A percentile compares a stretch with the other conserved stretches of the same genome.
Conservation (phyloP, 192 early-diverging fungal species). For the Entomortierella parvispora region DNA sequence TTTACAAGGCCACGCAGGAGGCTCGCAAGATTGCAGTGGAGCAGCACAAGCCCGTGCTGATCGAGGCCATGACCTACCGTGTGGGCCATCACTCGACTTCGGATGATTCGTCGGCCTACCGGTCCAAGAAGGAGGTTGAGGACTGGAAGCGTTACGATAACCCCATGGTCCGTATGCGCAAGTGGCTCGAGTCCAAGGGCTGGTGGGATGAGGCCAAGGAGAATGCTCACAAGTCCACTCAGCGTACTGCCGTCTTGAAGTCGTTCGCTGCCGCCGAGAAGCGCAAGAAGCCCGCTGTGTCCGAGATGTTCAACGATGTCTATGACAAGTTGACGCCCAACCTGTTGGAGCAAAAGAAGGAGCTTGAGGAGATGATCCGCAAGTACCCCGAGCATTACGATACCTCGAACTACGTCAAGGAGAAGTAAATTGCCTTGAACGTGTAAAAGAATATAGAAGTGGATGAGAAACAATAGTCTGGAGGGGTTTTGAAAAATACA, state of each 20-base stretch:
- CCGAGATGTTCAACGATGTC: constrained; percentile 92
- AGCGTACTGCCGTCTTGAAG: constrained; percentile 78
- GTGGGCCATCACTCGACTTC: constrained; percentile 98
- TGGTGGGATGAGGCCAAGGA: constrained; percentile 86
- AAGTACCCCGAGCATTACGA: constrained; percentile 89
- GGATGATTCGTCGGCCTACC: constrained; percentile 96
- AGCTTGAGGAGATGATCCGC: constrained; percentile 79
- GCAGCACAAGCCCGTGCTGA: constrained; percentile 87
- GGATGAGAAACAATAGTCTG: too few species aligned
- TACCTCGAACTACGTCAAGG: constrained; percentile 50
- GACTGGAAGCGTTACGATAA: constrained; percentile 89
- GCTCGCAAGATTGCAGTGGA: constrained; percentile 86
- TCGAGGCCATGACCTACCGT: constrained; percentile 99
- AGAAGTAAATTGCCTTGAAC: constrained; percentile 9
- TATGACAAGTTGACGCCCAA: constrained; percentile 87
- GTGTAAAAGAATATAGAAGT: too few species aligned
- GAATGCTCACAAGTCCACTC: constrained; percentile 69
- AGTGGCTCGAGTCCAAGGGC: constrained; percentile 85
- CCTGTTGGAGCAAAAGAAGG: constrained; percentile 80
- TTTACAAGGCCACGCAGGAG: constrained; percentile 91
- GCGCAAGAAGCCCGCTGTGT: constrained; percentile 86
- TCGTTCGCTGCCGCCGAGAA: constrained; percentile 89
- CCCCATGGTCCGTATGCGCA: constrained; percentile 89
- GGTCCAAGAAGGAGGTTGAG: constrained; percentile 91
- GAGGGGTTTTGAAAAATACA: too few species aligned